phyloP scores from a whole-genome alignment of 768 basidiomycete genomes.

The Tricholoma saponaceum region DNA sequence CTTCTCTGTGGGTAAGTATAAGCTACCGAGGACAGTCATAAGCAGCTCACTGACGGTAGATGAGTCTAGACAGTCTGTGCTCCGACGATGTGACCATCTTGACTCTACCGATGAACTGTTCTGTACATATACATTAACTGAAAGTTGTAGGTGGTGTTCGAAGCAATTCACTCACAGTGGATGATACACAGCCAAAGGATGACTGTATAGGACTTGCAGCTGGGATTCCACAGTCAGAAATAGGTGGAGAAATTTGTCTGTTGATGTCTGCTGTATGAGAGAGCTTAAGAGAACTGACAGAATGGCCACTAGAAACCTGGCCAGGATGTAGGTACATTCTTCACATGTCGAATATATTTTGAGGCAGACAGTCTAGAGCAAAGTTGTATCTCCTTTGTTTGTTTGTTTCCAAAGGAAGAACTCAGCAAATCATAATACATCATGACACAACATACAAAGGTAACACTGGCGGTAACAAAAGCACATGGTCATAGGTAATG shows the following conservation, averaged over 20 bases:
- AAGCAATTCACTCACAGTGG: background rate
- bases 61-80: background rate
- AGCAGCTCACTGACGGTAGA: background rate
- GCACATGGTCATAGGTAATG: background rate
- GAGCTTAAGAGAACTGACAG: background rate
- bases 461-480: background rate
- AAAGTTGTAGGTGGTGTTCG: background rate
- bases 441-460: background rate
- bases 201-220: background rate
- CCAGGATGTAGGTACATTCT: background rate
- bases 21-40: background rate
- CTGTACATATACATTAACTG: background rate
- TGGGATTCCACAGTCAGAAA: background rate
- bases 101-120: background rate
- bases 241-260: background rate
- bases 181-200: background rate
- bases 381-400: background rate
- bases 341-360: background rate
- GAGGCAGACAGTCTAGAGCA: background rate
- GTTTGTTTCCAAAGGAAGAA: background rate
- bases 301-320: background rate
- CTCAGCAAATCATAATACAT: background rate
- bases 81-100: background rate
- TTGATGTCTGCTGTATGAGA: background rate
- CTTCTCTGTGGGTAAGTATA: background rate